Percentiles rank a stretch among this genome's conserved stretches.
These are phyloP conservation scores for Microcos paniculata DNA, from an alignment of 345 rosid genomes.

Conservation along the genomic window DNA sequence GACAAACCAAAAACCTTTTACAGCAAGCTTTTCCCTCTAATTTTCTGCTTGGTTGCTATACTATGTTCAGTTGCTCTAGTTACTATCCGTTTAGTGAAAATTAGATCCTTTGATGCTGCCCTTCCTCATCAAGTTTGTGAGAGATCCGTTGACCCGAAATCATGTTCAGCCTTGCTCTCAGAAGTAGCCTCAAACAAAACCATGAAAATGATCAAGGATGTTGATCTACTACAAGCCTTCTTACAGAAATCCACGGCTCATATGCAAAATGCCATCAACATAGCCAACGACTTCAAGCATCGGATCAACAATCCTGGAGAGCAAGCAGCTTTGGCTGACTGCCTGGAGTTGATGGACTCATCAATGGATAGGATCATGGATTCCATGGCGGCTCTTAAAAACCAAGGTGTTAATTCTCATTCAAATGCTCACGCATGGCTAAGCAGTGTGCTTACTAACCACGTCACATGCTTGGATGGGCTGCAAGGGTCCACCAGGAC, in stretches of 20 bases:
- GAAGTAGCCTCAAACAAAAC: conserved; percentile 28
- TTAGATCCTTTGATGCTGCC: conserved; percentile 9
- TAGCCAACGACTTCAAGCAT: conserved; percentile 16
- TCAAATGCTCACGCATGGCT: conserved; percentile 72
- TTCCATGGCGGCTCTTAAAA: conserved; percentile 47
- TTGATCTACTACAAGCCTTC: conserved; percentile 37
- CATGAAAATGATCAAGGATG: conserved; percentile 19
- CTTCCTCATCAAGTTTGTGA: conserved; percentile 33
- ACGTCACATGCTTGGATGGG: conserved; percentile 75
- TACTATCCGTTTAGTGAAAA: conserved; percentile 19
- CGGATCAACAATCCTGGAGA: conserved; percentile 39
- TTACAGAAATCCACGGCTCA: conserved; percentile 31
- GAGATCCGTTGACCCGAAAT: conserved; percentile 35
- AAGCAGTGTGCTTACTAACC: conserved; percentile 75
- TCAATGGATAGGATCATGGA: conserved; percentile 49
- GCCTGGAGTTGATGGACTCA: conserved; percentile 56
- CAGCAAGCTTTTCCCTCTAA: conserved; percentile 28
- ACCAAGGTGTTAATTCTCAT: conserved; percentile 29
- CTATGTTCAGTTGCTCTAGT: conserved; percentile 33
- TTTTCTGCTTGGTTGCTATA: conserved; percentile 43
- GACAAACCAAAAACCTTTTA: conserved; percentile 34
- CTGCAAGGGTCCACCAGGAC: conserved; percentile 28
- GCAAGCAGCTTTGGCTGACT: conserved; percentile 43
- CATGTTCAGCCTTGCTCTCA: conserved; percentile 43
- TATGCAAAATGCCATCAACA: conserved; percentile 23